Conservation (phyloP, 345 rosid genomes). For the Combretum micranthum region DNA sequence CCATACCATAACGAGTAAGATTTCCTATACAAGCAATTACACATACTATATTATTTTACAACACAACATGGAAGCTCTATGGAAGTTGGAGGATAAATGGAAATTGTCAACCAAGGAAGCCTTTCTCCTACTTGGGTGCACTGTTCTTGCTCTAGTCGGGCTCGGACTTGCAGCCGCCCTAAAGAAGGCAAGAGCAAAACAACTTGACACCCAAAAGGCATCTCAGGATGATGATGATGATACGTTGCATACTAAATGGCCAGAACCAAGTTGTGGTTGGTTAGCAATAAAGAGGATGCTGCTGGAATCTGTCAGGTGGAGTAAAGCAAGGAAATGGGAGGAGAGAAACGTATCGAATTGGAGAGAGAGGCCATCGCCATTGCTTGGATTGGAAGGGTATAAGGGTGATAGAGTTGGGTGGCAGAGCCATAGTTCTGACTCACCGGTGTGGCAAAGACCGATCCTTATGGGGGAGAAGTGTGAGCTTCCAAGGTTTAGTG, state of each 20-base stretch:
- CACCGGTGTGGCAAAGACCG: slow-evolving; percentile 77
- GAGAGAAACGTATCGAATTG: slow-evolving; percentile 16
- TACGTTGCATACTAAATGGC: slow-evolving; percentile 1
- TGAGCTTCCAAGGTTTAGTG: slow-evolving; percentile 69
- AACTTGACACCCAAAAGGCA: slow-evolving; percentile 7
- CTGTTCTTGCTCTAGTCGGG: slow-evolving; percentile 31
- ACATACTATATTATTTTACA: not conserved
- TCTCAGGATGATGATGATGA: not conserved
- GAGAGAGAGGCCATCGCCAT: slow-evolving; percentile 11
- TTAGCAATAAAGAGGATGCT: slow-evolving; percentile 32
- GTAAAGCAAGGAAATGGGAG: slow-evolving; percentile 49
- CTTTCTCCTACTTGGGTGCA: slow-evolving; percentile 35
- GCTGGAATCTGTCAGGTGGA: slow-evolving; percentile 69
- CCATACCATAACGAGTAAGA: no score
- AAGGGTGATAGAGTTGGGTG: slow-evolving; percentile 12
- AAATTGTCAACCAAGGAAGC: slow-evolving; percentile 53
- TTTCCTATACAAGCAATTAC: not conserved
- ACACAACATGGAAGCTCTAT: slow-evolving; percentile 55
- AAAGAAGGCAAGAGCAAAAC: slow-evolving; percentile 33
- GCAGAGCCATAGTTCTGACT: slow-evolving; percentile 53
- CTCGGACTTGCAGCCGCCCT: slow-evolving; percentile 34
- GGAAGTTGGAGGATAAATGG: slow-evolving; percentile 60
- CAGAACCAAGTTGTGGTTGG: slow-evolving; percentile 26
- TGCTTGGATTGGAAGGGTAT: slow-evolving; percentile 24
- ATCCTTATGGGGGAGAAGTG: slow-evolving; percentile 88